Percentiles rank a stretch among this genome's conserved stretches.
Evolutionary conservation across 768 basidiomycete genomes (phyloP).

Genomic region (Naganishia antarctica): DNA sequence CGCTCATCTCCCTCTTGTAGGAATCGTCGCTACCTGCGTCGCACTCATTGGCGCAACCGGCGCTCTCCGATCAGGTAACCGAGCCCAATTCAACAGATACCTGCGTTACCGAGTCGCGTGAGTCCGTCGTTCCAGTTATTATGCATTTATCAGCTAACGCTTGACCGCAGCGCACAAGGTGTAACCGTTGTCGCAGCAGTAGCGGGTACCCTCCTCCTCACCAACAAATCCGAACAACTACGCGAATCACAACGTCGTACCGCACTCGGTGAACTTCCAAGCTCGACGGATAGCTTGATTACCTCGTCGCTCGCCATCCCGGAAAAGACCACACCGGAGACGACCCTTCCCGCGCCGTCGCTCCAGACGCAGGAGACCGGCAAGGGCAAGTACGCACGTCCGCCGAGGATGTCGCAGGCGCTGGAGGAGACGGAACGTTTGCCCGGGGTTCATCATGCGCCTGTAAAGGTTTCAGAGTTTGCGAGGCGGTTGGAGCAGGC

Average conservation of each 20-base stretch:
- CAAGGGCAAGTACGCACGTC: conserved; percentile 19
- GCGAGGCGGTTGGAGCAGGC: conserved; percentile 43
- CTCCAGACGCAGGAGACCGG: conserved; percentile 16
- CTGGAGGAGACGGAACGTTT: conserved; percentile 26
- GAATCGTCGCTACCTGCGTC: conserved; percentile 40
- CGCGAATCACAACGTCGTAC: conserved; percentile 20
- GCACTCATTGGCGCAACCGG: conserved; percentile 42
- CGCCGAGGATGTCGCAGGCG: conserved; percentile 15
- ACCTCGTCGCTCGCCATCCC: neutral
- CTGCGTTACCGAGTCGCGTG: conserved; percentile 43
- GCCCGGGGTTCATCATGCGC: conserved; percentile 33
- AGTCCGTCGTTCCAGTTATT: conserved; percentile 22
- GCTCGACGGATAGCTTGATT: neutral
- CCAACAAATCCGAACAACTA: conserved; percentile 29
- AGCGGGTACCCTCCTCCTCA: conserved; percentile 31
- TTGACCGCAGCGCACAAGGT: conserved; percentile 39
- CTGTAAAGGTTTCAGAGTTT: conserved; percentile 43
- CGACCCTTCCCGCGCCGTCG: neutral
- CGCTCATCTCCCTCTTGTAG: conserved; percentile 25
- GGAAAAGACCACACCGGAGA: neutral
- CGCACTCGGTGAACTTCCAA: conserved; percentile 39
- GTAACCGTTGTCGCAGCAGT: conserved; percentile 46
- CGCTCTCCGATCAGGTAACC: conserved; percentile 40
- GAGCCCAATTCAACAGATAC: conserved; percentile 43
- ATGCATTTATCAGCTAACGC: neutral